These are phyloP conservation scores for Stenocarpella maydis DNA, from an alignment of 2,329 filamentous ascomycete species.

Conservation along the genomic window DNA sequence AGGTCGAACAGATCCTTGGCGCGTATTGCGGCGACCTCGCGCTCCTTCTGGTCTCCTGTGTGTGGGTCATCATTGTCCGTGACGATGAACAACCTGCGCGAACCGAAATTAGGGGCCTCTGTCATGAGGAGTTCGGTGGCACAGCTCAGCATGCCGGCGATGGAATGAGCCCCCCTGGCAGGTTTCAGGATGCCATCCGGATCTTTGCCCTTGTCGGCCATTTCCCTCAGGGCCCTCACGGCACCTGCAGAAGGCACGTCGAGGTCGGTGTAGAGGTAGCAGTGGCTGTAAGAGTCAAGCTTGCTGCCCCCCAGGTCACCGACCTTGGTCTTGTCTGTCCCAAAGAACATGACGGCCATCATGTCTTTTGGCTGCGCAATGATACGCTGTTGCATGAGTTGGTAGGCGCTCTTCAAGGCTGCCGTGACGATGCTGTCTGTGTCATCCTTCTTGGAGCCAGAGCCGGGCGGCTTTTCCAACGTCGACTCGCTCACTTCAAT, in stretches of 20 bases:
- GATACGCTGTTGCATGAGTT: constrained; percentile 97
- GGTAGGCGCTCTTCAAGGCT: constrained; percentile 91
- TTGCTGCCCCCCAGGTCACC: constrained; percentile 69
- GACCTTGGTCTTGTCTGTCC: constrained; percentile 85
- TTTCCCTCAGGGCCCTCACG: constrained; percentile 77
- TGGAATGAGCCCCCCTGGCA: constrained; percentile 73
- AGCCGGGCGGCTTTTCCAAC: constrained; percentile 69
- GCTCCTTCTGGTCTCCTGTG: constrained; percentile 72
- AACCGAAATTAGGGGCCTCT: constrained; percentile 92
- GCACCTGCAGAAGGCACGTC: constrained; percentile 87
- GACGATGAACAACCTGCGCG: constrained; percentile 91
- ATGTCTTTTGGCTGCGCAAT: constrained; percentile 96
- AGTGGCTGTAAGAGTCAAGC: constrained; percentile 79
- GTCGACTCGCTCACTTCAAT: constrained; percentile 93
- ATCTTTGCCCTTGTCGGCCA: constrained; percentile 82
- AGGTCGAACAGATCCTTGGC: constrained; percentile 96
- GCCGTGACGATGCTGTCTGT: constrained; percentile 81
- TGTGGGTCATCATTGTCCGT: constrained; percentile 94
- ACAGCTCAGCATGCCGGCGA: constrained; percentile 92
- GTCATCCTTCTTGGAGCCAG: constrained; percentile 68
- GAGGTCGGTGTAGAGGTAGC: constrained; percentile 89
- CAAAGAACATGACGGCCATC: constrained; percentile 94
- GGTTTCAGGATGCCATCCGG: constrained; percentile 74
- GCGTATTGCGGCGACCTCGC: constrained; percentile 80
- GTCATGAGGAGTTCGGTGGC: constrained; percentile 97